Evolutionary conservation across 129 eudicot species (phyloP).

Genomic region (Ambrosia trifida): DNA sequence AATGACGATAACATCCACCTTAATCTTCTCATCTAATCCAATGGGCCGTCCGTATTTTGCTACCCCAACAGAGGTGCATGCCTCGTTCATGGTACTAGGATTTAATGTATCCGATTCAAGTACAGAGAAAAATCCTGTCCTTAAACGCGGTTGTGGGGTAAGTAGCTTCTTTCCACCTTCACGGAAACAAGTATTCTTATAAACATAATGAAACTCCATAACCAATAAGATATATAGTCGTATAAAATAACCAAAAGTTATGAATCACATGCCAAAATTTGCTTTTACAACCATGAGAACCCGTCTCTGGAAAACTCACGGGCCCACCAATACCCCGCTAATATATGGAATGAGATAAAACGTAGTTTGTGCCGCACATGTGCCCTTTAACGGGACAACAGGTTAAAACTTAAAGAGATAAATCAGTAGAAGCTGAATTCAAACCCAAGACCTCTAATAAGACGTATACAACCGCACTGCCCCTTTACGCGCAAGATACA

Average conservation of each 20-base stretch:
- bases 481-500: no score
- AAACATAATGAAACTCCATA: background rate
- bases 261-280: background rate
- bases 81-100: slow-evolving; percentile 75
- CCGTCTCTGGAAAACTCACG: no score
- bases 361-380: no score
- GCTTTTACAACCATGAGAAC: background rate
- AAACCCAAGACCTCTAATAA: no score
- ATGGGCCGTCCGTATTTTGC: slow-evolving; percentile 90
- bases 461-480: no score
- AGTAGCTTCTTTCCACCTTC: slow-evolving; percentile 77
- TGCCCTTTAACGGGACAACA: no score
- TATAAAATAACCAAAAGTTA: background rate
- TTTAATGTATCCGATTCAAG: slow-evolving; percentile 56
- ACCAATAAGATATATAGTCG: background rate
- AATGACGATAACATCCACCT: slow-evolving; percentile 84
- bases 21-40: slow-evolving; percentile 84
- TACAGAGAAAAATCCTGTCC: slow-evolving; percentile 90
- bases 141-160: slow-evolving; percentile 94
- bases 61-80: slow-evolving; percentile 97
- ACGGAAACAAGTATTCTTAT: slow-evolving; percentile 8
- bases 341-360: no score
- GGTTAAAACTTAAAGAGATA: no score
- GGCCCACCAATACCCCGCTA: no score
- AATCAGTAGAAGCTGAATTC: no score